Evolutionary conservation across 805 yeast genomes (phyloP), one percentile per base, ranked within the genome.

Genomic region (Candida argentea): DNA sequence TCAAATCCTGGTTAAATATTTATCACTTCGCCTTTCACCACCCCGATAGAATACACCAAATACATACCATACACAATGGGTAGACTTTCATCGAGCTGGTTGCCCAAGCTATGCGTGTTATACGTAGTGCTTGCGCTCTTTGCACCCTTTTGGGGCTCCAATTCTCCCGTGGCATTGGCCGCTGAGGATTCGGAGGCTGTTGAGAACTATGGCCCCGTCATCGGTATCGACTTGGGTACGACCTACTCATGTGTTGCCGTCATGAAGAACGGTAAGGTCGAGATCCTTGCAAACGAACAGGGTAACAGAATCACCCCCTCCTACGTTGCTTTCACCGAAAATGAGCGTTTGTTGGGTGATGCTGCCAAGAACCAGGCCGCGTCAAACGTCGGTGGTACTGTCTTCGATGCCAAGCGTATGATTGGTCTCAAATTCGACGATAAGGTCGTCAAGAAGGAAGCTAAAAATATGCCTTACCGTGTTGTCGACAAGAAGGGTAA

Each of bases 261-360:
- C 54, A 85, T 85, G 70, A 70, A 85, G 48, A 82, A 82, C 53
- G 93, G 89, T 45, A 72, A 82, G 55, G 96, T 87, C 30, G 96
- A 87, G 65, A 87, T 86, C 60, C 82, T 86, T 55, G 95, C 96
- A 50, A 86, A 86, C 58, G 96, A 87, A 61, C 96, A 86, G 70
- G 96, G 96, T 76, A 86, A 86, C 75, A 84, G 96, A 73, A 86
- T 87, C 35, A 87, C 96, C 33, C 95, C 96, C 33, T 87, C 95
- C 18, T 87, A 80, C 56, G 96, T 87, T 32, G 95, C 95, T 24
- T 86, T 86, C 69, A 83, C 94, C 30, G 91, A 81, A 44, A 73
- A 81, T 32, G 96, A 86, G 70, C 77, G 95, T 66, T 70, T 85
- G 50, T 83, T 85, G 51, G 95, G 95, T 66, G 95, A 85, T 59